Evolutionary conservation across 164 flowering plant species (phyloP).

Genomic region (Umbilicus rupestris): DNA sequence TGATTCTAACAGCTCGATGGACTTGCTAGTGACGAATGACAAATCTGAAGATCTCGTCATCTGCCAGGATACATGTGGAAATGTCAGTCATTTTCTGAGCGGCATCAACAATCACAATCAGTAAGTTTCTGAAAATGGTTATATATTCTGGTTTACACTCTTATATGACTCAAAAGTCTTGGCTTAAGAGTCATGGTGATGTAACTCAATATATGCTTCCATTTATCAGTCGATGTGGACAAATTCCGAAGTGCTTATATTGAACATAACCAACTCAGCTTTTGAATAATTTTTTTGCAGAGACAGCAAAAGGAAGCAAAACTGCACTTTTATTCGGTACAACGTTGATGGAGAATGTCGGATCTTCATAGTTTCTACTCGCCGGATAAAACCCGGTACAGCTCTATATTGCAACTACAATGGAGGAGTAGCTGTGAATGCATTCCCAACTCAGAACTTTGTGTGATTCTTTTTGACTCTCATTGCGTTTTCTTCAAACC

Average conservation of each 20-base stretch:
- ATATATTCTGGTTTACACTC: too few species aligned
- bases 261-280: background rate
- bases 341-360: conserved; percentile 55
- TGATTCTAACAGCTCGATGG: conserved; percentile 75
- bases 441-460: conserved; percentile 67
- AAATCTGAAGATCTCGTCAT: conserved; percentile 52
- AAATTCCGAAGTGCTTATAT: too few species aligned
- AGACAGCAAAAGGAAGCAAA: conserved; percentile 66
- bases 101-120: conserved; percentile 66
- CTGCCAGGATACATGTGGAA: conserved; percentile 68
- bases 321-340: conserved; percentile 64
- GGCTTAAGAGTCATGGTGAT: too few species aligned
- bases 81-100: conserved; percentile 63
- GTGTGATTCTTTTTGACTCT: conserved; percentile 19
- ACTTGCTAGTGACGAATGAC: conserved; percentile 46
- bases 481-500: too few species aligned
- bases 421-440: conserved; percentile 50
- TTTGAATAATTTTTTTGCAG: conserved; percentile 30
- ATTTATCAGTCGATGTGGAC: too few species aligned
- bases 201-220: too few species aligned
- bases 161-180: too few species aligned
- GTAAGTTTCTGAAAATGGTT: conserved; percentile 52
- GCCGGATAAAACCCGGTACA: conserved; percentile 64
- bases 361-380: conserved; percentile 59
- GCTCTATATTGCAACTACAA: conserved; percentile 72